These are phyloP conservation scores for Toxicodendron radicans DNA, from an alignment of 345 rosid species.

Conservation along the genomic window DNA sequence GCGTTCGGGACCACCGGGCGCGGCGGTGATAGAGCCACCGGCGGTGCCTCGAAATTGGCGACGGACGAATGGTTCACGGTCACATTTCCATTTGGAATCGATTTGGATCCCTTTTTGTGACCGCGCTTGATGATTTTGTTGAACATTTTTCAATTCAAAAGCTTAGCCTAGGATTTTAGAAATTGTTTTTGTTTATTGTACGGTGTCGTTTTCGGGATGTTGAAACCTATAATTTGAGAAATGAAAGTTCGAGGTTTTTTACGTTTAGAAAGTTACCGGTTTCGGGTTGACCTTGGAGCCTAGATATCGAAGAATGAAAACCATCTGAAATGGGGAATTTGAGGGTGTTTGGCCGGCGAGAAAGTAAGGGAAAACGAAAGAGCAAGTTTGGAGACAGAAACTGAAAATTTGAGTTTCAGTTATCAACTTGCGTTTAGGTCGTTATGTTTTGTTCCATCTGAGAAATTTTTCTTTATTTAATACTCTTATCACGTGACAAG, in stretches of 20 bases:
- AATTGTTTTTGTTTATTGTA: not conserved
- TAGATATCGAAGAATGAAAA: not conserved
- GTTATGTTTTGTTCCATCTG: not conserved
- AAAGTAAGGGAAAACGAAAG: constrained; percentile 15
- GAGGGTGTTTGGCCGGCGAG: constrained; percentile 18
- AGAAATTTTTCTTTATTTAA: not conserved
- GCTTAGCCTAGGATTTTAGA: not conserved
- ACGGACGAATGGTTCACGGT: constrained; percentile 3
- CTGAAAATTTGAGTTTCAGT: constrained; percentile 20
- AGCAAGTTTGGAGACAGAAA: not conserved
- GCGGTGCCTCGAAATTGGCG: not conserved
- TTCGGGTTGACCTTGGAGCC: constrained; percentile 6
- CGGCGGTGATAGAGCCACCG: not conserved
- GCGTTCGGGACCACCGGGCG: constrained; percentile 9
- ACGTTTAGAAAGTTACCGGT: constrained; percentile 1
- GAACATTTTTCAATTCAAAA: constrained; percentile 34
- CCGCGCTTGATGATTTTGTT: constrained; percentile 59
- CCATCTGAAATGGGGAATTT: not conserved
- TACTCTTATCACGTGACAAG: constrained; percentile 11
- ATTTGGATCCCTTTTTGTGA: constrained; percentile 48
- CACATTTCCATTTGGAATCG: constrained; percentile 27
- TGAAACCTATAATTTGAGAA: not conserved
- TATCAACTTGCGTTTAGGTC: not conserved
- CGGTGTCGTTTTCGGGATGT: not conserved
- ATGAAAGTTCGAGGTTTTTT: not conserved